phyloP scores from a whole-genome alignment of 1,139 yeast genomes.

The Casaregolazyma suthepensis region DNA sequence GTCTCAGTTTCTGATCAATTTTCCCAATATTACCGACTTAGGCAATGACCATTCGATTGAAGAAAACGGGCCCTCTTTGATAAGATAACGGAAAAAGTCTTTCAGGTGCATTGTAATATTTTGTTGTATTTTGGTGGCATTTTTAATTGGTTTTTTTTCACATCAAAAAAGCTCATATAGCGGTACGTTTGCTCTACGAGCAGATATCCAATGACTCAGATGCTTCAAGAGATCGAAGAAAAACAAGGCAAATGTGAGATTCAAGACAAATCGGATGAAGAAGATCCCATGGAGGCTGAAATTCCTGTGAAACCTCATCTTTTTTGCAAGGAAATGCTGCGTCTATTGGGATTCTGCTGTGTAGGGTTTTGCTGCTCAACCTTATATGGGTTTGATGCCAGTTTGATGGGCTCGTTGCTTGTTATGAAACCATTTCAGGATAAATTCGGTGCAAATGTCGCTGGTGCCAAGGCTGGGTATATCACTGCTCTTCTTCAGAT shows the following conservation, averaged over 20 bases:
- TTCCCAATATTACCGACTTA: neutral
- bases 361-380: slow-evolving; percentile 15
- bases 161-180: neutral
- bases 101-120: neutral
- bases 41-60: neutral
- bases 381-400: slow-evolving; percentile 15
- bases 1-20: neutral
- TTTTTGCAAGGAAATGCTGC: neutral
- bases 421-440: slow-evolving; percentile 14
- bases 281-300: neutral
- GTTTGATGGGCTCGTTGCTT: slow-evolving; percentile 14
- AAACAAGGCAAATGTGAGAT: neutral
- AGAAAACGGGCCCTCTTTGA: neutral
- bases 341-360: slow-evolving; percentile 10
- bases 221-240: neutral
- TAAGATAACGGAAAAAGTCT: neutral
- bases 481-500: slow-evolving; percentile 18
- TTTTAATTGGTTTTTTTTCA: neutral
- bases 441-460: slow-evolving; percentile 14
- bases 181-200: neutral
- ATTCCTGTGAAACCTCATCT: neutral
- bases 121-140: neutral
- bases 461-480: slow-evolving; percentile 16
- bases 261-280: neutral
- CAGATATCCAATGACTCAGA: neutral